Evolutionary conservation across 1,284 basidiomycete genomes (phyloP).

Genomic region (Rhodotorula sp.): DNA sequence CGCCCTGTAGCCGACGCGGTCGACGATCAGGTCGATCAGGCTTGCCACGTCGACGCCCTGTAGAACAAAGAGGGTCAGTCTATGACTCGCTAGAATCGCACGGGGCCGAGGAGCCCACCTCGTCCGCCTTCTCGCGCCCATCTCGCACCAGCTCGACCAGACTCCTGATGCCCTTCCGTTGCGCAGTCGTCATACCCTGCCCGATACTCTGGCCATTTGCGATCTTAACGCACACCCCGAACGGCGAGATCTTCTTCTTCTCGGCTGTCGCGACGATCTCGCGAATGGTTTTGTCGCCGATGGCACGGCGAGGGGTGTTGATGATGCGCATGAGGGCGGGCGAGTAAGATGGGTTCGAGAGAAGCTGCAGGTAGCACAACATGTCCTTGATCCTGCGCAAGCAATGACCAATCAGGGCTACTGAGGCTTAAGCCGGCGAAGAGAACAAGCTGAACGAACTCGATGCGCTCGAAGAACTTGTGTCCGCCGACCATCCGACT

Average conservation of each 20-base stretch:
- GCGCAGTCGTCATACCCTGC: constrained; percentile 63
- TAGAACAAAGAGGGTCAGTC: neutral
- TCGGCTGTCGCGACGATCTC: constrained; percentile 62
- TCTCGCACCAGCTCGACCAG: constrained; percentile 62
- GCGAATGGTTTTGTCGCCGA: constrained; percentile 76
- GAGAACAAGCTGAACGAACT: constrained; percentile 48
- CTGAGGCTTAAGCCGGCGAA: neutral
- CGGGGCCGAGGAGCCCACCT: constrained; percentile 51
- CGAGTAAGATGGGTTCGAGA: constrained; percentile 74
- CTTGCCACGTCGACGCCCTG: constrained; percentile 64
- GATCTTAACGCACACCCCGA: constrained; percentile 60
- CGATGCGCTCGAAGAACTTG: constrained; percentile 81
- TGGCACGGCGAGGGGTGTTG: constrained; percentile 69
- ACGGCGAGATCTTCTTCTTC: constrained; percentile 57
- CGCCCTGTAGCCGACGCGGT: constrained; percentile 64
- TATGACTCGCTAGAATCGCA: neutral
- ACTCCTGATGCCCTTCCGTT: constrained; percentile 61
- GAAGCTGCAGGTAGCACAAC: constrained; percentile 79
- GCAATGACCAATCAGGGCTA: neutral
- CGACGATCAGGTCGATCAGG: constrained; percentile 63
- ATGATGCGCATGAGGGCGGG: constrained; percentile 76
- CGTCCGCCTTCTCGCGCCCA: constrained; percentile 59
- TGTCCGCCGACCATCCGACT: constrained; percentile 73
- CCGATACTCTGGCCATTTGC: constrained; percentile 59
- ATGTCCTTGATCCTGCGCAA: constrained; percentile 70